Evolutionary conservation across 345 rosid species (phyloP).

Genomic region (Pseudoturritis turrita): DNA sequence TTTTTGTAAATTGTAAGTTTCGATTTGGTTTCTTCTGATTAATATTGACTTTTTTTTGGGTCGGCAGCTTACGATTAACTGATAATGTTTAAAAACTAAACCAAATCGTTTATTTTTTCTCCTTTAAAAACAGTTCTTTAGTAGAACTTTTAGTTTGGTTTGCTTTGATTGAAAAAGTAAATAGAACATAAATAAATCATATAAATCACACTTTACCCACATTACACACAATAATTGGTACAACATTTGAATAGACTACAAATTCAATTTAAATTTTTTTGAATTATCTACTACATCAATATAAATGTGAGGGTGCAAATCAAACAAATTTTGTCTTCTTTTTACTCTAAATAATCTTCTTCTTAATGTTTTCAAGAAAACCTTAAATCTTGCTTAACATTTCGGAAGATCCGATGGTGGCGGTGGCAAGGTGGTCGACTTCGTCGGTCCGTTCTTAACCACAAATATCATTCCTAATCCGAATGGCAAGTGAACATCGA

Average conservation of each 20-base stretch:
- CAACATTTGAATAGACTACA: not conserved
- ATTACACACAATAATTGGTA: not conserved
- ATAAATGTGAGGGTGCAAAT: conserved; percentile 10
- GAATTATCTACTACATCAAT: not conserved
- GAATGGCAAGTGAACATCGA: conserved; percentile 56
- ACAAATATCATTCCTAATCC: conserved; percentile 56
- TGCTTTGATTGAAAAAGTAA: not conserved
- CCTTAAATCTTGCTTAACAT: conserved; percentile 28
- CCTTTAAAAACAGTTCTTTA: not conserved
- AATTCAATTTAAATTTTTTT: not conserved
- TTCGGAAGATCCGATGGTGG: conserved; percentile 67
- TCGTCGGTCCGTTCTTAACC: conserved; percentile 61
- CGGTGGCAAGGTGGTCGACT: conserved; percentile 49
- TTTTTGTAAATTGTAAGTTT: too few species aligned
- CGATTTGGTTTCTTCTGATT: too few species aligned
- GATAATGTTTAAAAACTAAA: too few species aligned
- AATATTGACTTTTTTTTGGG: too few species aligned
- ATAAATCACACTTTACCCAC: conserved; percentile 1
- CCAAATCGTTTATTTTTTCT: not conserved
- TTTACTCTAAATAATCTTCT: not conserved
- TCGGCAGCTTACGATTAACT: too few species aligned
- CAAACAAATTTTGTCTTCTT: not conserved
- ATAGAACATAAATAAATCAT: not conserved
- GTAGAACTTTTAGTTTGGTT: not conserved
- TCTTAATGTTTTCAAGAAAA: not conserved